Conservation (phyloP, 805 yeast genomes). For the Suhomyces kilbournensis region DNA sequence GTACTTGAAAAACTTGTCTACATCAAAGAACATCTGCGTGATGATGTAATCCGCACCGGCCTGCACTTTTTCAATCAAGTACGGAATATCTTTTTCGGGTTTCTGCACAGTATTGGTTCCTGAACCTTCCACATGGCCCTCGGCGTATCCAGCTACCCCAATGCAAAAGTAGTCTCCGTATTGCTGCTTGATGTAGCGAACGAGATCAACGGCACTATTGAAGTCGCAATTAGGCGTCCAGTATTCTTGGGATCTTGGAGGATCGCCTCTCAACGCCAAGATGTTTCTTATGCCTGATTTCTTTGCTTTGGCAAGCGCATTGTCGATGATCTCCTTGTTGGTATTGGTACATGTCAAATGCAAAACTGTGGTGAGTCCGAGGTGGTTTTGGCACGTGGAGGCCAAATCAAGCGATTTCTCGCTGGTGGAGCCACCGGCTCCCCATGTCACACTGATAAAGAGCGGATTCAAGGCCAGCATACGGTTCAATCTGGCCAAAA, state of each 20-base stretch:
- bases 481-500: conserved; percentile 82
- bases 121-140: conserved; percentile 91
- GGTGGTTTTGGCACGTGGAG: conserved; percentile 64
- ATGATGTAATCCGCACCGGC: conserved; percentile 96
- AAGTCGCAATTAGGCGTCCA: conserved; percentile 58
- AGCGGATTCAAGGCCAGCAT: conserved; percentile 86
- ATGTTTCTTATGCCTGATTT: conserved; percentile 81
- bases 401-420: conserved; percentile 85
- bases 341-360: conserved; percentile 97
- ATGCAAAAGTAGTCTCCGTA: conserved; percentile 84
- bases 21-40: conserved; percentile 89
- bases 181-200: conserved; percentile 65
- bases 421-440: conserved; percentile 95
- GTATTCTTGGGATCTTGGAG: conserved; percentile 75
- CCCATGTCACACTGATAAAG: conserved; percentile 96
- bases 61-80: conserved; percentile 73
- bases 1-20: conserved; percentile 67
- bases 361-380: conserved; percentile 85
- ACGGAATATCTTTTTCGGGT: conserved; percentile 70
- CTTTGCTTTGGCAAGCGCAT: conserved; percentile 71
- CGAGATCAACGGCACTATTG: conserved; percentile 80
- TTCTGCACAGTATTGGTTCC: conserved; percentile 56
- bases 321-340: conserved; percentile 69
- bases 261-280: conserved; percentile 93
- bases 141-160: conserved; percentile 98